Evolutionary conservation across 2,329 filamentous ascomycete genomes (phyloP), one percentile per base, ranked within the genome.

Genomic region (Beauveria brongniartii): DNA sequence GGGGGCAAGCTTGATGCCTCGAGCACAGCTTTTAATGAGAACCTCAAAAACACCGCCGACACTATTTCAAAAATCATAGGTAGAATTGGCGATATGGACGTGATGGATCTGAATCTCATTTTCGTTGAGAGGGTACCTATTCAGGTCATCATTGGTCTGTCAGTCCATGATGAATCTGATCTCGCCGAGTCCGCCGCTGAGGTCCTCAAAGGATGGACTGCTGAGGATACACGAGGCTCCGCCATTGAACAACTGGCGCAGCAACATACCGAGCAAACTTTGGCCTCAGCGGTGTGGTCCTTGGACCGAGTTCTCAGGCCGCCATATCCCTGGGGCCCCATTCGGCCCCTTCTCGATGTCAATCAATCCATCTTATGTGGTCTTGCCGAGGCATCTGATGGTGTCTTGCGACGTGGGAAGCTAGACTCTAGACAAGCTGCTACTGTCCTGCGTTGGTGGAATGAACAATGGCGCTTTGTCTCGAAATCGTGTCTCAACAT

Each of bases 401-500:
- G 85, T 51, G 77, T 86, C 57, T 71, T 86, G 55, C 77, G 83
- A 64, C 76, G 77, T n/a, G 80, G 74, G 55, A 71, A 74, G n/a
- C 69, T 92, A 30, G 82, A 84, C 30, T 71, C 78, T 1, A 81
- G 80, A 61, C 88, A 93, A 65, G 80, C 83, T 14, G 78, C 82
- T 41, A 84, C 86, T 3, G 80, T 95, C 16, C 81, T 89, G 69
- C 82, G 82, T 41, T 91, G 95, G 76, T 99, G 95, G 95, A 82
- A 85, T 63, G 83, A 85, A 61, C 83, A 92, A 66, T 99, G 95
- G 95, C 82, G 83, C 61, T 87, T 86, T 51, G 80, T 97, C 48
- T 88, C 87, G 47, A 87, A 88, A 61, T 90, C 93, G 18, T 97
- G 97, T 69, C 80, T 85, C 47, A 86, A 88, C 63, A 95, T 92